Evolutionary conservation across 2,329 filamentous ascomycete species (phyloP), one percentile per base, ranked within the genome.

Genomic region (Fusarium sp.): DNA sequence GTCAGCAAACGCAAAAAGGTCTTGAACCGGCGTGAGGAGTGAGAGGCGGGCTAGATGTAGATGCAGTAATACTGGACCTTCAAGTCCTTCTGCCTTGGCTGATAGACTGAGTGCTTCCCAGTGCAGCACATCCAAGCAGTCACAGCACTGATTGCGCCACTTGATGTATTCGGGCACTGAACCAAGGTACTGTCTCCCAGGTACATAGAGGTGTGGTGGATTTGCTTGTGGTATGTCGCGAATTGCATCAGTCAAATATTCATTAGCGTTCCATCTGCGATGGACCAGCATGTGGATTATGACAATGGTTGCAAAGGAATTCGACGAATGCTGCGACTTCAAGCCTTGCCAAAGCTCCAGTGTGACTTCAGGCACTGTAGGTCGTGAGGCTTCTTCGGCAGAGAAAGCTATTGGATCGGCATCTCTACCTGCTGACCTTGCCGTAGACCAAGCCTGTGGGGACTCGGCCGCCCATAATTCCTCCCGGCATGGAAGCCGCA

Each of bases 341-440:
- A 50, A 32, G 21, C 33, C 7, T 33, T 16, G 30, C 47, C 47
- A 50, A 12, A 50, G 30, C 5, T 33, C 15, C 7, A 33, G 2
- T 9, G 47, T 50, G 19, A 50, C 47, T 9, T 50, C 21, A 23
- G 28, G 47, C 16, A 33, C 30, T 4, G 30, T 33, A 33, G 21
- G 21, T 18, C 47, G 30, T 33, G 47, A 50, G 30, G 30, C 10
- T 23, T 50, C 47, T 19, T 50, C 47, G 5, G 30, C 11, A 16
- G 47, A n/a, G 30, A 50, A 50, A 0, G 47, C 12, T 13, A 12
- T 9, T 9, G 10, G 1, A 11, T 16, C 21, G 5, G 4, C 47
- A 9, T 19, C 9, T 50, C 16, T 0, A 1, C 0, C 30, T 4
- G 15, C 1, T 23, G 1, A 13, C 4, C 1, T 33, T 8, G 25